Base-by-base conservation (phyloP, 2,329 filamentous ascomycete species). In the Fusarium chaquense region DNA sequence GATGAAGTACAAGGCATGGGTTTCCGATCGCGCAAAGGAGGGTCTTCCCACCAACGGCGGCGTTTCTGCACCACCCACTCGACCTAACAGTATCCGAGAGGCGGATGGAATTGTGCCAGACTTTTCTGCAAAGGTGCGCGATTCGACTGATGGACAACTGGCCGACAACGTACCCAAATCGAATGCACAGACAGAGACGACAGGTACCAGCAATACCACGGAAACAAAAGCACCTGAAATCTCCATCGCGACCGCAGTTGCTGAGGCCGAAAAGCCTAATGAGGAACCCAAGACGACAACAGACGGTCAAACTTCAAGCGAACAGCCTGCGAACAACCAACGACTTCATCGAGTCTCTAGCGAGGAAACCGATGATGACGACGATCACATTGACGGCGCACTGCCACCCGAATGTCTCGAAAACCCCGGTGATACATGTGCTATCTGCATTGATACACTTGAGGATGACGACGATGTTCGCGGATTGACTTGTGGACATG, bases 401-500 rank as follows among this genome's bases (percentile, higher is more conserved):
- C 84, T 97, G 9, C 91, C 93, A 1, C 91, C 93, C 0, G 94
- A 98, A 75, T 85, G 94, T 76, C 83, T 97, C 62, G 89, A 89
- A 28, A 91, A 91, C 54, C 92, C 93, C 1, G 96, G 95, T 44
- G 96, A 99, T 77, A 92, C 93, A 3, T 99, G 96, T 80, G 96
- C 96, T 52, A 98, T 99, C 74, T 99, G 96, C 79, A 91, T 99
- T 70, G 96, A 99, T 77, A 91, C 88, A 0, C 87, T 99, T 20
- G 96, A 99, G 78, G 93, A 98, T 68, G 93, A 98, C 68, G 96
- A 98, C 74, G 95, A 99, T 77, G 90, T 99, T 51, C 93, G 96
- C 72, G 96, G 96, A 4, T 83, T 99, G 65, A 94, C 93, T 6
- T 99, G 96, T 76, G 96, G 96, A n/a, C 96, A 99, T 80, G 94